Evolutionary conservation across 2,329 filamentous ascomycete genomes (phyloP), one percentile per base, ranked within the genome.

Genomic region (Huntiella abstrusa): DNA sequence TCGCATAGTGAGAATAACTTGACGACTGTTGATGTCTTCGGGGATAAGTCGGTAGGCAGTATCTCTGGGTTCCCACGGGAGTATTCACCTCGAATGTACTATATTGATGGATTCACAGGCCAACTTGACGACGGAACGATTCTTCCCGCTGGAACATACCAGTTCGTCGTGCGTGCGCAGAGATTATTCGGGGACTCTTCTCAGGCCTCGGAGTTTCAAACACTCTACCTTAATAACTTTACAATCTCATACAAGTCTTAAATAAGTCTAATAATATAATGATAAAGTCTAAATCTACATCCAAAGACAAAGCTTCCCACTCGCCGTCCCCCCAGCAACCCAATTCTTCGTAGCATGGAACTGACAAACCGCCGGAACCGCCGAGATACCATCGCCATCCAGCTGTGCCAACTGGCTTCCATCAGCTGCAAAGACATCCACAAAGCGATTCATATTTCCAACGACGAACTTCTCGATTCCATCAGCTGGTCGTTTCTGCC

Each of bases 401-500:
- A 93, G 62, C 60, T 96, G 88, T 0, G 83, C 88, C 3, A 98
- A 64, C 59, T 96, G 88, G 55, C 85, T 79, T 0, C 91, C 91
- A 42, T 81, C 73, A 0, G 77, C 71, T 1, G 80, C 81, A 59
- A 82, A 98, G 0, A 98, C 73, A 57, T 98, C 91, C 1, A 96
- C 84, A 55, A 95, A 96, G 1, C 91, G 76, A 58, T 93, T 94
- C 91, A 96, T 96, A 54, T 96, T 98, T 1, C 84, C 91, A 48
- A 98, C 88, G 17, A 77, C 83, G 55, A 98, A 86, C 51, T 88
- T 85, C 52, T 93, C 80, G 4, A 92, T 76, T 5, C 79, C 78
- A 49, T 91, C 84, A 33, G 70, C 64, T 0, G 91, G 88, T 40
- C 73, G 70, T 32, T 73, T 67, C 60, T 98, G 91, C 91, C 91